These are phyloP conservation scores for Plasmodium falciparum DNA, from an alignment of 169 alveolate species.

Conservation along the genomic window DNA sequence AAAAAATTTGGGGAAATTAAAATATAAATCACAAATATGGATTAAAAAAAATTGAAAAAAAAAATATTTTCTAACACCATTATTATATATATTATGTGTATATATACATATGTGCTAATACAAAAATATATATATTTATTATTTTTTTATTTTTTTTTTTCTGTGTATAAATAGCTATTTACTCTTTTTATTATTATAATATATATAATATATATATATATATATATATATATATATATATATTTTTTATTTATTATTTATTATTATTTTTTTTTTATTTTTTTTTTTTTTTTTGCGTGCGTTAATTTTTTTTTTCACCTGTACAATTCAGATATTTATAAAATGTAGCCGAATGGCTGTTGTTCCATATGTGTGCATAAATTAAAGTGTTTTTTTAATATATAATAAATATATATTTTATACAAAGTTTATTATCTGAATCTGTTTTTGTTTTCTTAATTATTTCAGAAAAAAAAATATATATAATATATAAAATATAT, in stretches of 20 bases:
- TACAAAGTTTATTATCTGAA: slow-evolving; percentile 1
- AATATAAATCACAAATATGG: no score
- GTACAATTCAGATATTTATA: slow-evolving; percentile 15
- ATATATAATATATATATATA: neutral
- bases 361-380: slow-evolving; percentile 49
- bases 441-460: slow-evolving; percentile 8
- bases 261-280: neutral
- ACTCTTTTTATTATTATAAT: no score
- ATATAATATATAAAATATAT: neutral
- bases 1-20: no score
- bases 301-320: slow-evolving; percentile 19
- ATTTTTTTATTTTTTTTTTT: no score
- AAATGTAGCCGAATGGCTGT: slow-evolving; percentile 25
- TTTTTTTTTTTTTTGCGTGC: slow-evolving; percentile 16
- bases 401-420: neutral
- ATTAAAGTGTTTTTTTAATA: slow-evolving; percentile 45
- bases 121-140: no score
- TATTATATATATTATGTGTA: no score
- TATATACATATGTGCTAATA: no score
- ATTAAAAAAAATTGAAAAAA: no score
- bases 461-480: neutral
- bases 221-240: neutral
- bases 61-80: no score
- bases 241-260: neutral
- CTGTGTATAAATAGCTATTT: no score